A percentile compares a stretch with the other conserved stretches of the same genome.
Conservation (phyloP, 2,329 filamentous ascomycete genomes). For the Epichloe glyceriae region DNA sequence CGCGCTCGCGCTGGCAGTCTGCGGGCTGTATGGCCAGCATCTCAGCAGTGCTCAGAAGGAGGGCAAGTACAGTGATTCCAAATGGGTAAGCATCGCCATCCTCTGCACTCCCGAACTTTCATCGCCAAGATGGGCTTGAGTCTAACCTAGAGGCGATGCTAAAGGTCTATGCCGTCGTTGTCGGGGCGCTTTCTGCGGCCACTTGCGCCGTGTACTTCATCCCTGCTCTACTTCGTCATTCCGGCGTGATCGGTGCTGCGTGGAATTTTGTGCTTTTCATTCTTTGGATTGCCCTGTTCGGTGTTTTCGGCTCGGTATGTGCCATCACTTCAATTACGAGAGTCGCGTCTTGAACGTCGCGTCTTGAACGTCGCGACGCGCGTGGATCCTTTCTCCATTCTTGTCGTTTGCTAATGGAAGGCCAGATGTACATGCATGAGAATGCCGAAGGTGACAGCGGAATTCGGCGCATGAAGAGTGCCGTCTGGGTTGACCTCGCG, state of each 20-base stretch:
- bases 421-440: constrained; percentile 57
- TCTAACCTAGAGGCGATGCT: background rate
- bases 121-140: background rate
- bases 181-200: constrained; percentile 50
- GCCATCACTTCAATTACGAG: background rate
- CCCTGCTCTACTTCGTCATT: constrained; percentile 43
- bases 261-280: constrained; percentile 65
- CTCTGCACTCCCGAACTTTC: background rate
- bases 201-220: constrained; percentile 54
- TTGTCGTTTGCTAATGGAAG: background rate
- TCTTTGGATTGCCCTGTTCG: constrained; percentile 72
- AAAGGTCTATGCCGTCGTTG: constrained; percentile 59
- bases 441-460: constrained; percentile 49
- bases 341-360: background rate
- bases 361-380: background rate
- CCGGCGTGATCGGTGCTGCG: constrained; percentile 36
- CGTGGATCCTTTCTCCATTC: no score
- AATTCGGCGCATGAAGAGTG: constrained; percentile 68
- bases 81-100: constrained; percentile 47
- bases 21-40: constrained; percentile 65
- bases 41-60: constrained; percentile 40
- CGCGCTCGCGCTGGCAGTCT: constrained; percentile 60
- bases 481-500: constrained; percentile 69
- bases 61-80: constrained; percentile 41
- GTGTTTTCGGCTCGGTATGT: constrained; percentile 58